Conservation (phyloP, 805 yeast species). For the Candida golubevii region DNA sequence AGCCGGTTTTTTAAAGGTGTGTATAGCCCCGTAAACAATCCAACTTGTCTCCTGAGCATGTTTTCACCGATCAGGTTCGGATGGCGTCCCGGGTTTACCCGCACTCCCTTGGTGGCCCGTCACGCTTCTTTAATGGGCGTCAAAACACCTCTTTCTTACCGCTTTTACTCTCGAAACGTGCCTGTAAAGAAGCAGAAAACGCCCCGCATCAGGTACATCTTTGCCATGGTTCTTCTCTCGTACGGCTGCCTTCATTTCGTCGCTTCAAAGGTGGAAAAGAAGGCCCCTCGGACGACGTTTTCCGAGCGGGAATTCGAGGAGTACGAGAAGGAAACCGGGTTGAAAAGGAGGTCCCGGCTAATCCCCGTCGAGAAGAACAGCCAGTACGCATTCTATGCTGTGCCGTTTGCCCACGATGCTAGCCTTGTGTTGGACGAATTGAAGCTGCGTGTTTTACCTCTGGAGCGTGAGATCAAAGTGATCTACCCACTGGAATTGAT, state of each 20-base stretch:
- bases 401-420: conserved; percentile 27
- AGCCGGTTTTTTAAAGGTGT: too few species aligned
- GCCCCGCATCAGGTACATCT: conserved; percentile 35
- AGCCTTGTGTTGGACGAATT: conserved; percentile 21
- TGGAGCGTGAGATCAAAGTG: conserved; percentile 27
- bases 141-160: too few species aligned
- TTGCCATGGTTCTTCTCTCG: conserved; percentile 32
- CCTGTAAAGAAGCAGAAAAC: conserved; percentile 11
- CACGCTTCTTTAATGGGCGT: too few species aligned
- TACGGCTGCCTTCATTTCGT: conserved; percentile 30
- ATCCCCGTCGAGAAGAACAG: conserved; percentile 35
- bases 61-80: too few species aligned
- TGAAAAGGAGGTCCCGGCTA: conserved; percentile 46
- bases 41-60: too few species aligned
- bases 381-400: conserved; percentile 39
- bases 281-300: conserved; percentile 35
- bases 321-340: conserved; percentile 46
- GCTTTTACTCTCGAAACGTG: conserved; percentile 1
- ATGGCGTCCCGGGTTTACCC: too few species aligned
- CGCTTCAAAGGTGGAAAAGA: conserved; percentile 28
- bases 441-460: conserved; percentile 11
- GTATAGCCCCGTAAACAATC: too few species aligned
- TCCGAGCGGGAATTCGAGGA: conserved; percentile 47
- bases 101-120: too few species aligned
- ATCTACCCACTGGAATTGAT: conserved; percentile 52